These are phyloP conservation scores for Fomitopsis betulina DNA, from an alignment of 1,284 basidiomycete species.

Conservation along the genomic window DNA sequence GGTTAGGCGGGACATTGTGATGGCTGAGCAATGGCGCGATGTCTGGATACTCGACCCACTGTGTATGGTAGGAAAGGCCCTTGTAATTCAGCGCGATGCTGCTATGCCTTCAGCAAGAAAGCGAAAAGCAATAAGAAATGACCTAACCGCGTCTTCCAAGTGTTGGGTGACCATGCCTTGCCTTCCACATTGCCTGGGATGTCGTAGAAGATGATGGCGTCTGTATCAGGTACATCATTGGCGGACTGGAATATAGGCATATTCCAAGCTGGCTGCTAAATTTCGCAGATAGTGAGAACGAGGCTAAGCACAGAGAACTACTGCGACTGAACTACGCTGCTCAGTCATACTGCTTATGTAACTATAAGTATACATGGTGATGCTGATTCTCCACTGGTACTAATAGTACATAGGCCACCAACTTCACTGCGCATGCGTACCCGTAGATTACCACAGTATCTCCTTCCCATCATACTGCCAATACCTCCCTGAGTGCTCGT, in stretches of 20 bases:
- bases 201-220: background rate
- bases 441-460: slow-evolving; percentile 11
- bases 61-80: slow-evolving; percentile 28
- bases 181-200: background rate
- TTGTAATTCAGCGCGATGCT: slow-evolving; percentile 33
- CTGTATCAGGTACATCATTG: background rate
- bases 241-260: background rate
- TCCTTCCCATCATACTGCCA: slow-evolving; percentile 19
- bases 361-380: too few relatives aligned
- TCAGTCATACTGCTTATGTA: too few relatives aligned
- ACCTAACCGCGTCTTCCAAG: background rate
- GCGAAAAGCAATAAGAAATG: background rate
- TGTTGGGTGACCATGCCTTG: background rate
- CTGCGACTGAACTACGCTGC: too few relatives aligned
- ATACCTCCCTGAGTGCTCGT: slow-evolving; percentile 22
- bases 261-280: background rate
- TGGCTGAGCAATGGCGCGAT: background rate
- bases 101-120: background rate
- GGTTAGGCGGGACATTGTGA: background rate
- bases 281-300: too few relatives aligned
- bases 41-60: slow-evolving; percentile 29
- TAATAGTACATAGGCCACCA: too few relatives aligned
- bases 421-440: too few relatives aligned
- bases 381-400: too few relatives aligned
- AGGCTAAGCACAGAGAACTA: too few relatives aligned